These are phyloP conservation scores for Skeletonema marinoi DNA, from an alignment of 108 stramenopile species.

Conservation along the genomic window DNA sequence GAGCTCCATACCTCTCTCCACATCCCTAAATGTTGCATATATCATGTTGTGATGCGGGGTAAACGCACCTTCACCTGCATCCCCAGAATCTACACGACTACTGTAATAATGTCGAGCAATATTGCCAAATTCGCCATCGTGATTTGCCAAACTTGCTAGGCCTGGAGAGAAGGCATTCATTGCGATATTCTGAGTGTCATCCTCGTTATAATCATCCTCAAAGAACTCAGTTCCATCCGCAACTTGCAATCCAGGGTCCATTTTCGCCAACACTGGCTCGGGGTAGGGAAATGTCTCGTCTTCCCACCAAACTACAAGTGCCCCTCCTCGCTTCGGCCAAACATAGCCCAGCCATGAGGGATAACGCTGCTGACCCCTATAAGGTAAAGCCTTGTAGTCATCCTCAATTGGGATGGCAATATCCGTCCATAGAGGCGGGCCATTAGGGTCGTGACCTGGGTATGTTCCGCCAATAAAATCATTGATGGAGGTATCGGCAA, in stretches of 20 bases:
- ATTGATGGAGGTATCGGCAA: conserved; percentile 9
- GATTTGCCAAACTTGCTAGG: conserved; percentile 47
- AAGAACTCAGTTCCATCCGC: conserved; percentile 32
- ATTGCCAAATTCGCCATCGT: conserved; percentile 31
- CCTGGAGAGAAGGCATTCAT: conserved; percentile 48
- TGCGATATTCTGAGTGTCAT: neutral
- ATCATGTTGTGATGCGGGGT: conserved; percentile 59
- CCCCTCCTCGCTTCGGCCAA: conserved; percentile 28
- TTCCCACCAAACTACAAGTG: conserved; percentile 3
- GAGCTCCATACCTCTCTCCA: conserved; percentile 68
- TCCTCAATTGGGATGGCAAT: conserved; percentile 57
- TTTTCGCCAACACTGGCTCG: conserved; percentile 5
- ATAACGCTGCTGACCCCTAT: conserved; percentile 51
- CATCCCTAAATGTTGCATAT: conserved; percentile 9
- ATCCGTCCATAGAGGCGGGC: conserved; percentile 40
- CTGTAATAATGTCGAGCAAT: conserved; percentile 21
- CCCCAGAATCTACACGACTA: conserved; percentile 25
- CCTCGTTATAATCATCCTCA: conserved; percentile 22
- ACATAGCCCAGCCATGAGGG: conserved; percentile 54
- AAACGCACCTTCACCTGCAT: conserved; percentile 73
- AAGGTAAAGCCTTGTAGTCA: conserved; percentile 51
- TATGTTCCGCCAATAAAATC: conserved; percentile 22
- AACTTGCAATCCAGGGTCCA: conserved; percentile 27
- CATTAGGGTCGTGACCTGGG: conserved; percentile 8
- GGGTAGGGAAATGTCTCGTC: conserved; percentile 17